A percentile compares a stretch with the other conserved stretches of the same genome.
These are phyloP conservation scores for Vigna reflexopilosa DNA, from an alignment of 306 rosid species.

Conservation along the genomic window DNA sequence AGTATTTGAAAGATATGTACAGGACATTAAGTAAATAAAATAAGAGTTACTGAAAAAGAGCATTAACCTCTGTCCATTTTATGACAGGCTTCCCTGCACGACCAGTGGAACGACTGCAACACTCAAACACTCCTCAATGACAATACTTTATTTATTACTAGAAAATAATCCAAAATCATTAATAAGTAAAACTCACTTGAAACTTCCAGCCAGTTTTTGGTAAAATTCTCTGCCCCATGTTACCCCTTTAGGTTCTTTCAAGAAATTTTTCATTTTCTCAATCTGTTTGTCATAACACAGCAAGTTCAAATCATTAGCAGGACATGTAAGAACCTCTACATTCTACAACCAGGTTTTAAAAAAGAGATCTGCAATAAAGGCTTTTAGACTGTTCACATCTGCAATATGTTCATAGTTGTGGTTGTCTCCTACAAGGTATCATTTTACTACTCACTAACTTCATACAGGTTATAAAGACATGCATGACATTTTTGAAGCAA, in stretches of 20 bases:
- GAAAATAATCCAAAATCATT: background rate
- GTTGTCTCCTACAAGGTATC: background rate
- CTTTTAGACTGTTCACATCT: background rate
- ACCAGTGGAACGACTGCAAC: slow-evolving; percentile 79
- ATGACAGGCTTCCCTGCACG: slow-evolving; percentile 91
- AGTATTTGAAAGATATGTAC: background rate
- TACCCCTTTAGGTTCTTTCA: slow-evolving; percentile 56
- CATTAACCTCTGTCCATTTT: slow-evolving; percentile 80
- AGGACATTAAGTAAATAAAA: background rate
- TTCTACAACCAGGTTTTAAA: background rate
- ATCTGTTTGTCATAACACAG: slow-evolving; percentile 54
- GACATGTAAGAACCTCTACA: background rate
- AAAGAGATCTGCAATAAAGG: background rate
- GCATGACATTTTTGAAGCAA: background rate
- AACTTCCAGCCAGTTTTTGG: slow-evolving; percentile 61
- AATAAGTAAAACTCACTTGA: slow-evolving; percentile 64
- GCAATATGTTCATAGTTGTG: background rate
- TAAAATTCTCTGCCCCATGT: slow-evolving; percentile 57
- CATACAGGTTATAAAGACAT: background rate
- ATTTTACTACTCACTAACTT: background rate
- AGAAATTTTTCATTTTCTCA: slow-evolving; percentile 74
- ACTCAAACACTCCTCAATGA: slow-evolving; percentile 44
- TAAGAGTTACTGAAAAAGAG: slow-evolving; percentile 14
- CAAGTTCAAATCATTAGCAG: slow-evolving; percentile 17
- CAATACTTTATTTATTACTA: slow-evolving; percentile 14